These are phyloP conservation scores for Aspergillus amoenus DNA, from an alignment of 2,329 filamentous ascomycete genomes.

Conservation along the genomic window DNA sequence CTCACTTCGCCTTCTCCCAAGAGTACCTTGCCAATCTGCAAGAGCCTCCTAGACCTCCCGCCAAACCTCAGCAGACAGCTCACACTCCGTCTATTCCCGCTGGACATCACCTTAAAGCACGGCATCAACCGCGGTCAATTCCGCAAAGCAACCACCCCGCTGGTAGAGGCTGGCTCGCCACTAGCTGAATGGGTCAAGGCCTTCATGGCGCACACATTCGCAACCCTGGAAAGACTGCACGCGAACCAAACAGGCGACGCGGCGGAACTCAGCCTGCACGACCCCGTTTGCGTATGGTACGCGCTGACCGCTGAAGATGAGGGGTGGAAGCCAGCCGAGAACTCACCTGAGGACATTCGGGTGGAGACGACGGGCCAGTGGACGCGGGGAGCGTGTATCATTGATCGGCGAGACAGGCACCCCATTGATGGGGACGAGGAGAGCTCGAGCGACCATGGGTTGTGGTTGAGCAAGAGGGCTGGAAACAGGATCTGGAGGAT, in stretches of 20 bases:
- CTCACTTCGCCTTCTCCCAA: conserved; percentile 74
- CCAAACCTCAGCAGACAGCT: conserved; percentile 61
- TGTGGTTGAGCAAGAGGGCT: conserved; percentile 71
- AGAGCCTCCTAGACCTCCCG: conserved; percentile 62
- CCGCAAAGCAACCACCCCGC: conserved; percentile 53
- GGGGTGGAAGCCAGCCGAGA: conserved; percentile 46
- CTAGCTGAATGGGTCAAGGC: conserved; percentile 71
- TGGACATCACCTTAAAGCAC: conserved; percentile 75
- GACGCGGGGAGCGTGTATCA: conserved; percentile 87
- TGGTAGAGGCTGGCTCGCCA: conserved; percentile 64
- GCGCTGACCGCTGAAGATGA: conserved; percentile 55
- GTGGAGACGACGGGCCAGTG: conserved; percentile 91
- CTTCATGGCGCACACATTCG: conserved; percentile 70
- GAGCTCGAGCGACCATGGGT: conserved; percentile 67
- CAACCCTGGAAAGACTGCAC: conserved; percentile 64
- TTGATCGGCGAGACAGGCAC: conserved; percentile 65
- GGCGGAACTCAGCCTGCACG: conserved; percentile 67
- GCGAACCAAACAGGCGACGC: conserved; percentile 51
- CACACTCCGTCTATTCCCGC: conserved; percentile 69
- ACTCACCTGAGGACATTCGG: conserved; percentile 73
- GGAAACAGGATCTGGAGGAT: conserved; percentile 82
- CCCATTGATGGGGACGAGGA: conserved; percentile 51
- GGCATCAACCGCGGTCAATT: conserved; percentile 64
- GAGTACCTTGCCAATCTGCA: conserved; percentile 70
- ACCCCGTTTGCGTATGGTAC: conserved; percentile 79